A percentile compares a stretch with the other conserved stretches of the same genome.
phyloP scores from a whole-genome alignment of 495 filamentous ascomycete species.

The Xylaria grammica region DNA sequence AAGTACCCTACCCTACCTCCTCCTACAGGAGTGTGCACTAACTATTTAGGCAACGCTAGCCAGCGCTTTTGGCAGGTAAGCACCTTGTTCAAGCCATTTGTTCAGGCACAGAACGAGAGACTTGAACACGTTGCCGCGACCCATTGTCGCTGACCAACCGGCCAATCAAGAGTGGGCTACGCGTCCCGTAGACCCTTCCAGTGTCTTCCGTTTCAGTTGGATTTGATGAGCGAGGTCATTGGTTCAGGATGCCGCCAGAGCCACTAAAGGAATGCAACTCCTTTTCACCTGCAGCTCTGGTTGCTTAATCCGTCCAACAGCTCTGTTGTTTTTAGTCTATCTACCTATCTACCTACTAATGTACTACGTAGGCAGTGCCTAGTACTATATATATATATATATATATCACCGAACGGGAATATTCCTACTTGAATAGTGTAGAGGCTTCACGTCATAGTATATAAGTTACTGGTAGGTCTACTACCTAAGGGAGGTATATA shows the following conservation, averaged over 20 bases:
- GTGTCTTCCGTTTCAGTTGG: slow-evolving; percentile 41
- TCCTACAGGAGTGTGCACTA: slow-evolving; percentile 1
- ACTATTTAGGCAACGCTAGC: slow-evolving; percentile 10
- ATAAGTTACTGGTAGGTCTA: no score
- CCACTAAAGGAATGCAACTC: slow-evolving; percentile 22
- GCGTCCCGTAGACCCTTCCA: slow-evolving; percentile 34
- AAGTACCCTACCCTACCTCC: neutral
- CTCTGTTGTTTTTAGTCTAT: slow-evolving; percentile 10
- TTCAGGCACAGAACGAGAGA: slow-evolving; percentile 5
- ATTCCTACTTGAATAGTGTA: no score
- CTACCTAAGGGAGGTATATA: no score
- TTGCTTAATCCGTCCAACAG: slow-evolving; percentile 11
- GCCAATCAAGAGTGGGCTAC: slow-evolving; percentile 27
- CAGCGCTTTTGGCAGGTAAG: slow-evolving; percentile 10
- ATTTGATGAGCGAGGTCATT: slow-evolving; percentile 27
- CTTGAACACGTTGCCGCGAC: slow-evolving; percentile 39
- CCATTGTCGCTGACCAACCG: slow-evolving; percentile 29
- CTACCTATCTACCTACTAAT: no score
- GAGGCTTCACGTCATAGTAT: no score
- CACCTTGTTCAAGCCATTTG: neutral
- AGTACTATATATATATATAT: neutral
- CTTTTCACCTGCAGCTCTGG: slow-evolving; percentile 19
- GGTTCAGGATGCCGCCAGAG: slow-evolving; percentile 32
- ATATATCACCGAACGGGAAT: no score
- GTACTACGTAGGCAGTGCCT: no score